These are phyloP conservation scores for Sporopachydermia quercuum DNA, from an alignment of 805 yeast genomes.

Conservation along the genomic window DNA sequence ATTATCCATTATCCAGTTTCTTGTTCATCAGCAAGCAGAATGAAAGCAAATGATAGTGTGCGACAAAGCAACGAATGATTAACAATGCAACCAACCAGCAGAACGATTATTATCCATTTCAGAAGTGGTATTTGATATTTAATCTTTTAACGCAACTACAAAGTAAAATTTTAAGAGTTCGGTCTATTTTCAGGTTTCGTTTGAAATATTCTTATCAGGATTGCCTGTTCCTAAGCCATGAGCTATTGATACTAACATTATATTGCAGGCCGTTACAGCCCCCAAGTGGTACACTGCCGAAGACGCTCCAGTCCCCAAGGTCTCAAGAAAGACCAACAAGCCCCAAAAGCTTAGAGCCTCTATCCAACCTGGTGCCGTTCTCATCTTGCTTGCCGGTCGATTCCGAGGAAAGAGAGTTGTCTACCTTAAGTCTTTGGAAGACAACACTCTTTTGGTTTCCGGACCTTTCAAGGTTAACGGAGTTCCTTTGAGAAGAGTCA, in stretches of 20 bases:
- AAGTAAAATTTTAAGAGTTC: too few species aligned
- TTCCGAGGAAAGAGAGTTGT: slow-evolving; percentile 99
- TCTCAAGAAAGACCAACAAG: slow-evolving; percentile 79
- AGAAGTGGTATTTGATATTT: too few species aligned
- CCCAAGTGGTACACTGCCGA: slow-evolving; percentile 93
- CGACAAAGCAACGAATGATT: too few species aligned
- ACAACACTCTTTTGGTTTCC: slow-evolving; percentile 91
- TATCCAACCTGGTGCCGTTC: slow-evolving; percentile 94
- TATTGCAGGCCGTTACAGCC: slow-evolving; percentile 20
- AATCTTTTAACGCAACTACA: too few species aligned
- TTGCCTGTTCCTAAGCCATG: too few species aligned
- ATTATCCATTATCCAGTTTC: too few species aligned
- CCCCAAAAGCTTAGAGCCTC: slow-evolving; percentile 94
- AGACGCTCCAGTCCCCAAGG: slow-evolving; percentile 77
- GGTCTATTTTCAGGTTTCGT: too few species aligned
- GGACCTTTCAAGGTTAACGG: slow-evolving; percentile 99
- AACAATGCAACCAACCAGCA: too few species aligned
- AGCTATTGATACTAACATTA: slow-evolving; percentile 18
- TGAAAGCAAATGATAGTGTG: too few species aligned
- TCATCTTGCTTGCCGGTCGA: slow-evolving; percentile 96
- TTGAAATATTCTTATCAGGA: too few species aligned
- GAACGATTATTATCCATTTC: too few species aligned
- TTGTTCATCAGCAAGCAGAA: too few species aligned
- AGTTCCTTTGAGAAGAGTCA: slow-evolving; percentile 98
- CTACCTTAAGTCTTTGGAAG: slow-evolving; percentile 91